phyloP scores from a whole-genome alignment of 495 filamentous ascomycete species.

The Hypoxylon lienhwacheense region DNA sequence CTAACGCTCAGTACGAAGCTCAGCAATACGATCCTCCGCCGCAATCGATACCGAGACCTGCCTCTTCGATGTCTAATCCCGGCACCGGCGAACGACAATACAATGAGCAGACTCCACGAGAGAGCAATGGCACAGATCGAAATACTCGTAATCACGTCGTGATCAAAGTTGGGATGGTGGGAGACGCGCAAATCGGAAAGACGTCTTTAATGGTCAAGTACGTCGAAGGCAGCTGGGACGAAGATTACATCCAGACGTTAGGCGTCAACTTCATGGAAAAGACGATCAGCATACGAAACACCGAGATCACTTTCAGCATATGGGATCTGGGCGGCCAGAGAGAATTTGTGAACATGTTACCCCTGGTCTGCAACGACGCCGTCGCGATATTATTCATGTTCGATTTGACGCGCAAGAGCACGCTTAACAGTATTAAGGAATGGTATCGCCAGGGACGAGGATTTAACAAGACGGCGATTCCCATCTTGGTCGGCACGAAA shows the following conservation, averaged over 20 bases:
- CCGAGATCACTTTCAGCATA: slow-evolving; percentile 99
- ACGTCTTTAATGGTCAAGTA: slow-evolving; percentile 99
- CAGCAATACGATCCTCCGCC: slow-evolving; percentile 41
- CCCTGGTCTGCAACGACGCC: slow-evolving; percentile 96
- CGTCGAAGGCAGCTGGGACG: slow-evolving; percentile 98
- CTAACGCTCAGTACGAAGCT: slow-evolving; percentile 46
- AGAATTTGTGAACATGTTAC: slow-evolving; percentile 99
- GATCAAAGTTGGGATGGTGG: slow-evolving; percentile 99
- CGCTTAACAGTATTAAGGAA: slow-evolving; percentile 97
- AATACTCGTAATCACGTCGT: slow-evolving; percentile 83
- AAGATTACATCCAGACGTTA: slow-evolving; percentile 98
- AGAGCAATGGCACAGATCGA: slow-evolving; percentile 44
- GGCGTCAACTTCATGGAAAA: slow-evolving; percentile 99
- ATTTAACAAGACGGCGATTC: slow-evolving; percentile 99
- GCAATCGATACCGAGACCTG: slow-evolving; percentile 49
- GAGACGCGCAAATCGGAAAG: slow-evolving; percentile 98
- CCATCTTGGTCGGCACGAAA: slow-evolving; percentile 94
- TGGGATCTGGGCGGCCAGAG: slow-evolving; percentile 98
- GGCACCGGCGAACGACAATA: slow-evolving; percentile 31
- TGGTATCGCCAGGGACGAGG: slow-evolving; percentile 98
- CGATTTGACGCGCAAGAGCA: slow-evolving; percentile 96
- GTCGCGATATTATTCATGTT: slow-evolving; percentile 99
- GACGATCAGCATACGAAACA: slow-evolving; percentile 98
- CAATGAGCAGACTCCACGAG: slow-evolving; percentile 40
- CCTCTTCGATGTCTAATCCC: slow-evolving; percentile 53